Conservation (phyloP, 345 rosid genomes). For the Heritiera fomes region DNA sequence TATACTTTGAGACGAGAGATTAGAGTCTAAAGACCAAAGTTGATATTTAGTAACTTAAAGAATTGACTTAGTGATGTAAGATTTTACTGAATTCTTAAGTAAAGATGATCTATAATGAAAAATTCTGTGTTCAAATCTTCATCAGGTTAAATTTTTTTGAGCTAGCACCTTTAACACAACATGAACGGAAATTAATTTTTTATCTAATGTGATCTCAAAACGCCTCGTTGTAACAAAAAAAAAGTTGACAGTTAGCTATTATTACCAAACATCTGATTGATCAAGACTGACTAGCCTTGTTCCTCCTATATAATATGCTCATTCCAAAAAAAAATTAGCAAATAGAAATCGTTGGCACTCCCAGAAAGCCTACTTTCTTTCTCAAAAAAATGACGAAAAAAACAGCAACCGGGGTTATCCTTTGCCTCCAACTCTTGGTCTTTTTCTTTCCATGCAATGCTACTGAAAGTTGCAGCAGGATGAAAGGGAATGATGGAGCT, state of each 20-base stretch:
- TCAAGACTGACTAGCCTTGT: not conserved
- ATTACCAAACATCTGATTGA: not conserved
- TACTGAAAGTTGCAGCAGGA: not conserved
- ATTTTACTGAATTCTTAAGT: no score
- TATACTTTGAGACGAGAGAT: no score
- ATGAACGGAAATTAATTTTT: no score
- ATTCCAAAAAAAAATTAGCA: not conserved
- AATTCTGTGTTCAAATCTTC: no score
- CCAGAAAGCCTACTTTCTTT: not conserved
- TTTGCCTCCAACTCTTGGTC: conserved; percentile 22
- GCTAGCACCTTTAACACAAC: no score
- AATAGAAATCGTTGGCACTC: not conserved
- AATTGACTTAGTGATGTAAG: no score
- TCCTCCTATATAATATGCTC: not conserved
- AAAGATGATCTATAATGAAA: no score
- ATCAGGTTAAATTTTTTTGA: no score
- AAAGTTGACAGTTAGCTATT: not conserved
- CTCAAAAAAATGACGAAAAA: not conserved
- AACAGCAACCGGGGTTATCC: not conserved
- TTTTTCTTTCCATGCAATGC: conserved; percentile 9
- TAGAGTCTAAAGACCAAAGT: no score
- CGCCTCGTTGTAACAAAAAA: no score
- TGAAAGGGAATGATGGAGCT: not conserved
- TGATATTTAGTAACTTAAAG: no score
- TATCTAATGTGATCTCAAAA: no score